Base-by-base conservation (phyloP, 805 yeast genomes). In the Candida dajiaensis region DNA sequence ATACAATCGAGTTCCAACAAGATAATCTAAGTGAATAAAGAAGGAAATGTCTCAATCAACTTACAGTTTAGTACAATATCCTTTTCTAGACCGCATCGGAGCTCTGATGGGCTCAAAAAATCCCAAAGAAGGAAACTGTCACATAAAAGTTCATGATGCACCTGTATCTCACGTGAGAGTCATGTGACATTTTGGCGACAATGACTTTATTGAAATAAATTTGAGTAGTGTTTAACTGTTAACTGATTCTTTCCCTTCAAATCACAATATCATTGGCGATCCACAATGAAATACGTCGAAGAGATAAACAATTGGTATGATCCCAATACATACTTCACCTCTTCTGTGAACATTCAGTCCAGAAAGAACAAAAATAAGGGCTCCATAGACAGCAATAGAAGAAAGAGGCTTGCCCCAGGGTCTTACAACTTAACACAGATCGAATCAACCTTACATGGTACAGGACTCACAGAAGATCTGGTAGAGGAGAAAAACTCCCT, bases 401-500 rank as follows among this genome's bases (percentile, higher is more conserved):
- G 64, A 19, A 61, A 59, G 40, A 48, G 64, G 37, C 43, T 58
- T 3, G 56, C 58, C 3, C 54, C 63, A 3, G 64, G 64, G 0
- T 55, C 64, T 6, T 61, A 61, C 42, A 61, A 61, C 38, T 38
- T 61, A 26, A 51, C 56, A 5, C 43, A 54, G 1, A 50, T 61
- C 15, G 64, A 61, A 38, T 52, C 57, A 13, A 54, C 43, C 10
- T 21, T 59, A 8, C 63, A 59, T 42, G 63, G 62, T 0, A 59
- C 63, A 4, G 59, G 56, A 28, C 46, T 57, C 5, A 49, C 60
- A 3, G 62, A 54, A 21, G 58, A 57, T 16, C 45, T 57, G 5
- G 49, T 54, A 6, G 73, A 66, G 42, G 61, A 64, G 51, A 67
- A 64, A 51, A 64, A 63, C 41, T 67, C 71, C 1, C 55, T 56